A percentile compares a stretch with the other conserved stretches of the same genome.
Evolutionary conservation across 495 filamentous ascomycete genomes (phyloP).

Genomic region (Lophiotrema nucula): DNA sequence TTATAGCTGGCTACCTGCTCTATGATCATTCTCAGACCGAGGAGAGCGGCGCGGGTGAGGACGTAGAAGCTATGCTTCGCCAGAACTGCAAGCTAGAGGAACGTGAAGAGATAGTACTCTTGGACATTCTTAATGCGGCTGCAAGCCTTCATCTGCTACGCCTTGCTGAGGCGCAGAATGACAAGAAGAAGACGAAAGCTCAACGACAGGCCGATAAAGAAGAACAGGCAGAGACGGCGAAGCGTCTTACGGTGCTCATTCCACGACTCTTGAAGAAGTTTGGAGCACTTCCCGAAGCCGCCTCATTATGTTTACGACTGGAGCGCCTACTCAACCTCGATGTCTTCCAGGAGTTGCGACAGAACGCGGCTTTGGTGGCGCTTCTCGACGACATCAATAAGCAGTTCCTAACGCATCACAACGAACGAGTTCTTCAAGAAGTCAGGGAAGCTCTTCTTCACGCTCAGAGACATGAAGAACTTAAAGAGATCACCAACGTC

Average conservation of each 20-base stretch:
- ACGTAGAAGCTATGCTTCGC: constrained; percentile 57
- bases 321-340: constrained; percentile 83
- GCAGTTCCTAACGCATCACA: constrained; percentile 87
- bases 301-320: constrained; percentile 79
- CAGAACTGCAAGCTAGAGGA: constrained; percentile 68
- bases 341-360: constrained; percentile 83
- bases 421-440: constrained; percentile 80
- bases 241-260: constrained; percentile 71
- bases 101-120: constrained; percentile 76
- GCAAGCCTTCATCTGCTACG: constrained; percentile 66
- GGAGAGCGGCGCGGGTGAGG: constrained; percentile 48
- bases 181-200: constrained; percentile 50
- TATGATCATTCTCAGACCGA: constrained; percentile 76
- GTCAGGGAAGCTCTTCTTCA: constrained; percentile 79
- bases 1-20: constrained; percentile 82
- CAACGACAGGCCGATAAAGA: constrained; percentile 60
- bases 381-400: constrained; percentile 89
- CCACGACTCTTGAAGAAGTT: constrained; percentile 88
- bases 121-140: constrained; percentile 80
- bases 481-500: constrained; percentile 76
- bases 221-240: constrained; percentile 69
- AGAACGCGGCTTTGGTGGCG: constrained; percentile 76
- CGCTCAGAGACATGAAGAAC: constrained; percentile 78
- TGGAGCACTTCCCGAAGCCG: constrained; percentile 81
- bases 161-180: constrained; percentile 41